Evolutionary conservation across 495 filamentous ascomycete species (phyloP).

Genomic region (Penicillium antarcticum): DNA sequence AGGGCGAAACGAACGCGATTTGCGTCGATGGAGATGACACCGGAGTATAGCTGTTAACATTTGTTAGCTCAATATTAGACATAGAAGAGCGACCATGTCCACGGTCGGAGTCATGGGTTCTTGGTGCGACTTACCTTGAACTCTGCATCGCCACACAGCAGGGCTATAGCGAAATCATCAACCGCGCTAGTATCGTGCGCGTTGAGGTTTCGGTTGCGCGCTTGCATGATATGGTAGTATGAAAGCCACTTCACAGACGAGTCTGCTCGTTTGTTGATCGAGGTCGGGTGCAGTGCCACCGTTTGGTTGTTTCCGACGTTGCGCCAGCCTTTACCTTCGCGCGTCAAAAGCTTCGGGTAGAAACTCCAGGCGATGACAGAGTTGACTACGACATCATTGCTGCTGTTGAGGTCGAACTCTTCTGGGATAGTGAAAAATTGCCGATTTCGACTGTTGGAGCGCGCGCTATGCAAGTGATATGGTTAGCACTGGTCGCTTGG

Average conservation of each 20-base stretch:
- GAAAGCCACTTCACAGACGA: constrained; percentile 71
- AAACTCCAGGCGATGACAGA: constrained; percentile 88
- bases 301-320: constrained; percentile 88
- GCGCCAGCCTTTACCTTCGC: constrained; percentile 85
- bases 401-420: constrained; percentile 65
- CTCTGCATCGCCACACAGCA: constrained; percentile 83
- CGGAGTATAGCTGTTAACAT: constrained; percentile 65
- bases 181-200: constrained; percentile 85
- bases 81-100: not conserved
- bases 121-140: constrained; percentile 53
- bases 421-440: constrained; percentile 78
- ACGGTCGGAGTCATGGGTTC: not conserved
- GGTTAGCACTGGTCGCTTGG: constrained; percentile 15
- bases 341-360: constrained; percentile 86
- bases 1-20: constrained; percentile 85
- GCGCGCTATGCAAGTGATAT: constrained; percentile 32
- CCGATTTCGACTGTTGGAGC: constrained; percentile 57
- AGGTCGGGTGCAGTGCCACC: constrained; percentile 78
- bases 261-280: constrained; percentile 72
- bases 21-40: constrained; percentile 79
- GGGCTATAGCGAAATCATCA: constrained; percentile 73
- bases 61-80: constrained; percentile 1
- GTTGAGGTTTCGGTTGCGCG: constrained; percentile 72
- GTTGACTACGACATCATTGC: constrained; percentile 71
- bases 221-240: constrained; percentile 96